These are phyloP conservation scores for Corchorus olitorius DNA, from an alignment of 345 rosid species.

Conservation along the genomic window DNA sequence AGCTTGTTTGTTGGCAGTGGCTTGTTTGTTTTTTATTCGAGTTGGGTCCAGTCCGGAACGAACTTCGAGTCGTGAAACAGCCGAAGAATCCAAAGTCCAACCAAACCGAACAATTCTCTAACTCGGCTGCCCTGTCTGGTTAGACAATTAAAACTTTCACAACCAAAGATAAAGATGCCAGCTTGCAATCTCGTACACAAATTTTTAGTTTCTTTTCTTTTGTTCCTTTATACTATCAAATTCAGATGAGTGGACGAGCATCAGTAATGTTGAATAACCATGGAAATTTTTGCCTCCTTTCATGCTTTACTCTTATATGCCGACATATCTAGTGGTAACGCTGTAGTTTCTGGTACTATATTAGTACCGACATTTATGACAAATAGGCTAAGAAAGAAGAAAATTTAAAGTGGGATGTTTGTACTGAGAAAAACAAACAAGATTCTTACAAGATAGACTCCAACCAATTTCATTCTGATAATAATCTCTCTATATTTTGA, in stretches of 20 bases:
- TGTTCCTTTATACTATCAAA: background rate
- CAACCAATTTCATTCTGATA: background rate
- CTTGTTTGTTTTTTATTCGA: too few relatives aligned
- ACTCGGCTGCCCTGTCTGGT: background rate
- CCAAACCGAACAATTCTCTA: too few relatives aligned
- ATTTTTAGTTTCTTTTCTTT: background rate
- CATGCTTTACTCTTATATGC: background rate
- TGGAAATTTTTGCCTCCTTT: background rate
- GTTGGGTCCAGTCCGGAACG: background rate
- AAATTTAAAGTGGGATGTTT: background rate
- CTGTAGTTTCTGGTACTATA: background rate
- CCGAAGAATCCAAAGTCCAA: too few relatives aligned
- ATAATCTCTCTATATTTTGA: background rate
- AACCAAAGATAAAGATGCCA: constrained; percentile 1
- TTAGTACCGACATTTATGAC: background rate
- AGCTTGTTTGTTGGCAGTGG: too few relatives aligned
- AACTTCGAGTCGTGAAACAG: background rate
- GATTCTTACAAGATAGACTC: background rate
- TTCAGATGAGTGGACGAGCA: constrained; percentile 1
- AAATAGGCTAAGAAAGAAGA: background rate
- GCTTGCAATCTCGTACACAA: background rate
- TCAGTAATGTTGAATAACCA: background rate
- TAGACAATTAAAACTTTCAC: background rate
- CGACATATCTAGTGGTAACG: background rate
- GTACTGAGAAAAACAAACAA: background rate